Percentiles rank a stretch among this genome's conserved stretches.
Evolutionary conservation across 1,284 basidiomycete species (phyloP).

Genomic region (Pseudozyma sp.): DNA sequence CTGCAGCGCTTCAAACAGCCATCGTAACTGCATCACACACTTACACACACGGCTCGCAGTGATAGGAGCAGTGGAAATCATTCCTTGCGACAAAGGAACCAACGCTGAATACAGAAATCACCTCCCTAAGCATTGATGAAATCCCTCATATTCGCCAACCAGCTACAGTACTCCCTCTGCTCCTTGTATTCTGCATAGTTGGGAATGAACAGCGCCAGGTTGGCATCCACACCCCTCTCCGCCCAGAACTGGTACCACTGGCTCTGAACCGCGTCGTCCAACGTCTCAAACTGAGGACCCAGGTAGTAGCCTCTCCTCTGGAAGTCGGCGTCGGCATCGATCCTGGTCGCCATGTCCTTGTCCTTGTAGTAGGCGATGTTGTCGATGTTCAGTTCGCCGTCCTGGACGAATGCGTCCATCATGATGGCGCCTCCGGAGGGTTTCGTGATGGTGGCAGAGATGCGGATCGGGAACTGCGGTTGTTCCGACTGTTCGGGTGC

Average conservation of each 20-base stretch:
- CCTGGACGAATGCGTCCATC: conserved; percentile 69
- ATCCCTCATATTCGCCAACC: conserved; percentile 84
- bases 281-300: conserved; percentile 91
- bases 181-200: conserved; percentile 68
- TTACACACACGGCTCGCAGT: background rate
- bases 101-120: too few species aligned
- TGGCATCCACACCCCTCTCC: conserved; percentile 87
- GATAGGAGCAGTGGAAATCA: background rate
- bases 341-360: conserved; percentile 78
- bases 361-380: conserved; percentile 89
- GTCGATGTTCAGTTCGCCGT: conserved; percentile 86
- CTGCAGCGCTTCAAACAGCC: too few species aligned
- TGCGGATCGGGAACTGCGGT: conserved; percentile 76
- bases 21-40: too few species aligned
- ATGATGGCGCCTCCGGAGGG: conserved; percentile 69
- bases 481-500: conserved; percentile 41
- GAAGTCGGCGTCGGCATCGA: conserved; percentile 92
- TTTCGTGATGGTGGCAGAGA: conserved; percentile 86
- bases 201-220: conserved; percentile 73
- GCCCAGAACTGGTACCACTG: conserved; percentile 84
- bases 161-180: conserved; percentile 82
- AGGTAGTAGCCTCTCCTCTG: conserved; percentile 89
- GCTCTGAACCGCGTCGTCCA: conserved; percentile 86
- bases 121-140: conserved; percentile 77
- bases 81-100: too few species aligned